A percentile compares a stretch with the other conserved stretches of the same genome.
Evolutionary conservation across 768 basidiomycete species (phyloP).

Genomic region (Lanmaoa rubissima): DNA sequence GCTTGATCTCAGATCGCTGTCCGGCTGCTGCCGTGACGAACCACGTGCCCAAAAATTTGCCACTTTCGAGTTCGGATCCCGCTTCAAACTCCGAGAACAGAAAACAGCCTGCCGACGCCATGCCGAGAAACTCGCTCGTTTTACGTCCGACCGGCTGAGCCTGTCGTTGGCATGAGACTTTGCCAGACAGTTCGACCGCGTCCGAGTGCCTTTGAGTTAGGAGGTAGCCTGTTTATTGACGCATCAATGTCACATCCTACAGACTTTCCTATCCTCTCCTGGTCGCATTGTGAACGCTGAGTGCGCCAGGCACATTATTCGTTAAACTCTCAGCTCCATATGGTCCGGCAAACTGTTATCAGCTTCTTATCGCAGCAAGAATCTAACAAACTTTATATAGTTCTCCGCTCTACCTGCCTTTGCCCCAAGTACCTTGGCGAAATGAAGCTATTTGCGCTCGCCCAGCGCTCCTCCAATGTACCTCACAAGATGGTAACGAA

Average conservation of each 20-base stretch:
- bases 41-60: constrained; percentile 17
- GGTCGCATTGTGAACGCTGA: too few species aligned
- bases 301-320: background rate
- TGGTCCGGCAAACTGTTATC: constrained; percentile 13
- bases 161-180: background rate
- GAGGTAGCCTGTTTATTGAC: background rate
- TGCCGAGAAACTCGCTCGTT: constrained; percentile 1
- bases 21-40: constrained; percentile 25
- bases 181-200: background rate
- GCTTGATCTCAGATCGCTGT: constrained; percentile 29
- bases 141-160: background rate
- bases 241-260: background rate
- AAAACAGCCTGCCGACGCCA: constrained; percentile 7
- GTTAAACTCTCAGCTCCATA: background rate
- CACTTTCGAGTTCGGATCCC: constrained; percentile 10
- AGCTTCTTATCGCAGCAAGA: constrained; percentile 24
- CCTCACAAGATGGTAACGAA: constrained; percentile 23
- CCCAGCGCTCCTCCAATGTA: constrained; percentile 15
- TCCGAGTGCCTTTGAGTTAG: background rate
- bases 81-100: constrained; percentile 15
- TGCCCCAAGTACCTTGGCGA: constrained; percentile 17
- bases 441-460: constrained; percentile 23
- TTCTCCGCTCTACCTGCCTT: constrained; percentile 27
- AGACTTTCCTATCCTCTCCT: background rate
- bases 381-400: constrained; percentile 18